Conservation (phyloP, 176 grass and related monocot species). For the Tillandsia fasciculata region DNA sequence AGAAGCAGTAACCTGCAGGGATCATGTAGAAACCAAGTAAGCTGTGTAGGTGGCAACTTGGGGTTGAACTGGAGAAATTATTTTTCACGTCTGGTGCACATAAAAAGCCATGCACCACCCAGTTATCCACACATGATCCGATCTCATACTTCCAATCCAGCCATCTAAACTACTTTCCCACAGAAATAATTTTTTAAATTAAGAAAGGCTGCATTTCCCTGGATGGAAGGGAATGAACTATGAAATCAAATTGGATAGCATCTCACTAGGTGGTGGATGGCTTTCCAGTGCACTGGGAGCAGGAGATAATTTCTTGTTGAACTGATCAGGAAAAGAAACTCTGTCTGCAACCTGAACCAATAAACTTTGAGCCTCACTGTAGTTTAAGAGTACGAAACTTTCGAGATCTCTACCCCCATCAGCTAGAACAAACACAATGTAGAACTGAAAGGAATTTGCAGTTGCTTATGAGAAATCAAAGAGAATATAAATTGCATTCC, state of each 20-base stretch:
- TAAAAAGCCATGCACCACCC: no score
- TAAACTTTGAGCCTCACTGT: conserved; percentile 66
- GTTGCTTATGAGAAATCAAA: neutral
- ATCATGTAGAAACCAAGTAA: neutral
- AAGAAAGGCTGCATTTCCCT: no score
- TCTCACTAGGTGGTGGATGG: neutral
- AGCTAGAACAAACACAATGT: conserved; percentile 79
- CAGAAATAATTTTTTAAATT: no score
- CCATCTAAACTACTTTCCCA: no score
- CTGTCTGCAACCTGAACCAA: conserved; percentile 59
- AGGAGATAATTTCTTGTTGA: conserved; percentile 11
- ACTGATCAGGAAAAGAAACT: conserved; percentile 12
- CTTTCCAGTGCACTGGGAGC: neutral
- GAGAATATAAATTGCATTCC: neutral
- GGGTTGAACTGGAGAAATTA: no score
- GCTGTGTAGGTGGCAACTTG: no score
- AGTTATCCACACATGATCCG: no score
- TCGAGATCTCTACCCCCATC: conserved; percentile 91
- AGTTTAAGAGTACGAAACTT: conserved; percentile 56
- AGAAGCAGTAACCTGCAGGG: conserved; percentile 51
- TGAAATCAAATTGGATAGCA: conserved; percentile 15
- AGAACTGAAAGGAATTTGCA: conserved; percentile 47
- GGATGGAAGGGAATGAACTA: no score
- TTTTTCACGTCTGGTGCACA: no score
- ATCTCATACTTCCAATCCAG: no score